A percentile compares a stretch with the other conserved stretches of the same genome.
Conservation (phyloP, 2,329 filamentous ascomycete species). For the Botrytis elliptica region DNA sequence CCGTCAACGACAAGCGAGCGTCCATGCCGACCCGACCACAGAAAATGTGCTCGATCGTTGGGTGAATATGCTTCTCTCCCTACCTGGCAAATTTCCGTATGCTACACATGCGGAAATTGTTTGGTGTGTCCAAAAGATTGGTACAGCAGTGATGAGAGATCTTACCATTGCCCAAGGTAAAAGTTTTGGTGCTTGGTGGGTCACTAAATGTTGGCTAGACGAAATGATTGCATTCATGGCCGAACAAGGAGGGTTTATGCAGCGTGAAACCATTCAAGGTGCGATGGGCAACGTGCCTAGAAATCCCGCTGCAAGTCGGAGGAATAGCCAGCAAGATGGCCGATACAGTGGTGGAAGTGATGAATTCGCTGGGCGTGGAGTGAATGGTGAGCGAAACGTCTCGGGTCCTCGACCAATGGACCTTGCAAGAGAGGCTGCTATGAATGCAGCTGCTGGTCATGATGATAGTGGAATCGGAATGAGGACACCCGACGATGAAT, state of each 20-base stretch:
- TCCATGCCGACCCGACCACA: slow-evolving; percentile 45
- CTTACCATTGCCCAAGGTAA: slow-evolving; percentile 75
- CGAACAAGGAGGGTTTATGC: slow-evolving; percentile 86
- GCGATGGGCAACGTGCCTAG: slow-evolving; percentile 30
- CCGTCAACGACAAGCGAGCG: slow-evolving; percentile 43
- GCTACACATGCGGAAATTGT: slow-evolving; percentile 71
- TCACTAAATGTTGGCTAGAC: slow-evolving; percentile 92
- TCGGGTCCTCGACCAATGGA: slow-evolving; percentile 38
- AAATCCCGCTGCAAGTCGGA: slow-evolving; percentile 27
- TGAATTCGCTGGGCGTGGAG: slow-evolving; percentile 34
- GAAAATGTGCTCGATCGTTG: slow-evolving; percentile 76
- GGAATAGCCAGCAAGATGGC: slow-evolving; percentile 33
- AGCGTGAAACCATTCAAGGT: slow-evolving; percentile 48
- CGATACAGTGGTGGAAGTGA: slow-evolving; percentile 39
- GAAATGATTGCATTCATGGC: slow-evolving; percentile 91
- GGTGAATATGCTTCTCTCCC: slow-evolving; percentile 67
- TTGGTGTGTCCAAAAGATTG: slow-evolving; percentile 72
- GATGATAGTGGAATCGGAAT: slow-evolving; percentile 78
- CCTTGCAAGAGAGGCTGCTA: slow-evolving; percentile 45
- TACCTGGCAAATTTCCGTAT: slow-evolving; percentile 71
- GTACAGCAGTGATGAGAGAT: slow-evolving; percentile 76
- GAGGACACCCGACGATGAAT: slow-evolving; percentile 64
- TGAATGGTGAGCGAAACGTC: slow-evolving; percentile 27
- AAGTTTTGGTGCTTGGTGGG: slow-evolving; percentile 90
- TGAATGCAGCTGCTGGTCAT: slow-evolving; percentile 51